Conservation (phyloP, 768 basidiomycete species). For the Leccinum rimulosum region DNA sequence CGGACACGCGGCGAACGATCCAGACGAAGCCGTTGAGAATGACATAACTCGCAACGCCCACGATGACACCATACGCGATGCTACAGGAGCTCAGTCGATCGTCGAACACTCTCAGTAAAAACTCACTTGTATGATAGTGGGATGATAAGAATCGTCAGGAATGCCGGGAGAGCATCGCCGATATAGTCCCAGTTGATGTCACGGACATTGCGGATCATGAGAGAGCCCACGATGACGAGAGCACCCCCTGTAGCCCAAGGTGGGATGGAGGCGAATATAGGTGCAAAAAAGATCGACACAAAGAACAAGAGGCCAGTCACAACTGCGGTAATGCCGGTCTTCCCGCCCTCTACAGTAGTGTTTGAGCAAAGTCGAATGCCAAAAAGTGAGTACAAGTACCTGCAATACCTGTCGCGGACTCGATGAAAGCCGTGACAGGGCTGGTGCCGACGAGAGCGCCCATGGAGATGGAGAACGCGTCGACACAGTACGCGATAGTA, state of each 20-base stretch:
- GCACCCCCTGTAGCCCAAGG: conserved; percentile 87
- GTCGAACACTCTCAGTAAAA: not conserved
- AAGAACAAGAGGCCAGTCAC: conserved; percentile 74
- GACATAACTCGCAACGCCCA: conserved; percentile 69
- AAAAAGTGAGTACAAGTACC: conserved; percentile 38
- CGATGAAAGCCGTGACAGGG: conserved; percentile 81
- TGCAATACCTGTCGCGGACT: conserved; percentile 78
- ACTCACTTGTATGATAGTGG: conserved; percentile 74
- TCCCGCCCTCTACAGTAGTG: conserved; percentile 66
- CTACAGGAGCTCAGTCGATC: conserved; percentile 34
- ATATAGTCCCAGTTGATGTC: conserved; percentile 91
- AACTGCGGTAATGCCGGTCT: conserved; percentile 81
- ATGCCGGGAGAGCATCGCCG: conserved; percentile 84
- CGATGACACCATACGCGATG: conserved; percentile 88
- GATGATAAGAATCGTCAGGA: conserved; percentile 78
- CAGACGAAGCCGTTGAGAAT: conserved; percentile 71
- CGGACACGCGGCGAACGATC: conserved; percentile 48
- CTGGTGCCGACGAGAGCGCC: conserved; percentile 78
- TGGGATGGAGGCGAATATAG: conserved; percentile 85
- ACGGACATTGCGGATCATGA: conserved; percentile 84
- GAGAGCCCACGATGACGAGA: conserved; percentile 79
- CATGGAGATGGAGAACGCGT: conserved; percentile 79
- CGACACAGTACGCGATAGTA: conserved; percentile 78
- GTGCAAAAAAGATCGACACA: conserved; percentile 82
- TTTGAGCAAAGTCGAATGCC: conserved; percentile 4